Evolutionary conservation across 108 stramenopile genomes (phyloP).

Genomic region (Epipyxis sp.): DNA sequence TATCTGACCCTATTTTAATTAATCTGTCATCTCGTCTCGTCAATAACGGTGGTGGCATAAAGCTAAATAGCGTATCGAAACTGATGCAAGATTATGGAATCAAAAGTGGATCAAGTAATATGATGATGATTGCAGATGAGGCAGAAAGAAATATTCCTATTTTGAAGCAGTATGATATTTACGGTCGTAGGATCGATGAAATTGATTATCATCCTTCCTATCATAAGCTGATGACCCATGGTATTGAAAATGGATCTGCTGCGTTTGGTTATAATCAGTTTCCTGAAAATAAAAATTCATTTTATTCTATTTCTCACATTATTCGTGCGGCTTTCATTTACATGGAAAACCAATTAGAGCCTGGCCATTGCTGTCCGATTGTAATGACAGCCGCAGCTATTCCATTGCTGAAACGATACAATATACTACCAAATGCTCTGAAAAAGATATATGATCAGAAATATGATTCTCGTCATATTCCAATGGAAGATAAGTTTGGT

Average conservation of each 20-base stretch:
- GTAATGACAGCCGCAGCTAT: constrained; percentile 40
- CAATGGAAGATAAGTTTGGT: constrained; percentile 31
- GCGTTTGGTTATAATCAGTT: background rate
- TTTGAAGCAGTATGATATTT: constrained; percentile 23
- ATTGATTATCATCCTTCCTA: constrained; percentile 27
- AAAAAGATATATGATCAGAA: background rate
- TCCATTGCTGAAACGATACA: constrained; percentile 12
- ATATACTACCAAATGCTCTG: background rate
- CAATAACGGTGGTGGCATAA: background rate
- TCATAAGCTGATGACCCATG: constrained; percentile 35
- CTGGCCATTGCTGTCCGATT: constrained; percentile 34
- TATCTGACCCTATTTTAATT: background rate
- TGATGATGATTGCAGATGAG: constrained; percentile 17
- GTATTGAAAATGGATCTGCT: background rate
- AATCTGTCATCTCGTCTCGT: background rate
- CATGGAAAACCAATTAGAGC: constrained; percentile 33
- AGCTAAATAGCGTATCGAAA: background rate
- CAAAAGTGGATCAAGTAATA: background rate
- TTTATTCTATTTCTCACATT: no score
- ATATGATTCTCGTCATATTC: constrained; percentile 30
- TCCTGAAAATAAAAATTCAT: background rate
- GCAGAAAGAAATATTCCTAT: background rate
- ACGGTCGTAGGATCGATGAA: constrained; percentile 33
- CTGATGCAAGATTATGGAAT: background rate
- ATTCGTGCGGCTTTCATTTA: constrained; percentile 22